Evolutionary conservation across 768 basidiomycete genomes (phyloP), one percentile per base, ranked within the genome.

Genomic region (Tylopilus balloui): DNA sequence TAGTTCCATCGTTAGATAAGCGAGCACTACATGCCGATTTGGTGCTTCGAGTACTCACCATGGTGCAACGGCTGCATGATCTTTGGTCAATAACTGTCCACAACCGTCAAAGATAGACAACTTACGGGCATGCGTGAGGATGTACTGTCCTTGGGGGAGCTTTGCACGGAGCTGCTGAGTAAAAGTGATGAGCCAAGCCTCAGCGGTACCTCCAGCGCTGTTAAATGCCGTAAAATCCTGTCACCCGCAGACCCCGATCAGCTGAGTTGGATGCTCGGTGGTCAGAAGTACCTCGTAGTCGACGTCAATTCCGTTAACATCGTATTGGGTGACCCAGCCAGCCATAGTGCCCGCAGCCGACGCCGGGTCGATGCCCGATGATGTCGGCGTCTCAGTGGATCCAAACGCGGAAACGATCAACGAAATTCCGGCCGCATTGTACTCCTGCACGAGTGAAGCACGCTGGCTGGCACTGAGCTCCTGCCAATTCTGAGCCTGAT

Each of bases 211-310:
- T 4, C 31, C 25, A 4, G 4, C 2, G 39, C 70, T 67, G 11
- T 77, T 74, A 19, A 59, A 59, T 17, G 84, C 83, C 54, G 69
- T 66, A 56, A 86, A 84, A 56, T 86, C 84, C 79, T 84, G 47
- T 10, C 12, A 25, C 1, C 3, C 34, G 12, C 1, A 19, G 17
- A 10, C 2, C 6, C 6, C 32, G 15, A 17, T 44, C 13, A 40
- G 17, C 15, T 19, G 1, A 32, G 31, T 32, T 32, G 5, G 31
- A 32, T 32, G 13, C 6, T n/a, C 41, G 10, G 2, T 7, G 28
- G 17, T 8, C 9, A 11, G 14, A 31, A 21, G 11, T 28, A 45
- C 45, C 19, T 37, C 35, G n/a, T 45, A 45, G 11, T 20, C 25
- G 13, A 45, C 11, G 10, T 45, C 45, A 4, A 45, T 12, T 4